phyloP scores from a whole-genome alignment of 2,329 filamentous ascomycete species.

The Dichotomopilus funicola region DNA sequence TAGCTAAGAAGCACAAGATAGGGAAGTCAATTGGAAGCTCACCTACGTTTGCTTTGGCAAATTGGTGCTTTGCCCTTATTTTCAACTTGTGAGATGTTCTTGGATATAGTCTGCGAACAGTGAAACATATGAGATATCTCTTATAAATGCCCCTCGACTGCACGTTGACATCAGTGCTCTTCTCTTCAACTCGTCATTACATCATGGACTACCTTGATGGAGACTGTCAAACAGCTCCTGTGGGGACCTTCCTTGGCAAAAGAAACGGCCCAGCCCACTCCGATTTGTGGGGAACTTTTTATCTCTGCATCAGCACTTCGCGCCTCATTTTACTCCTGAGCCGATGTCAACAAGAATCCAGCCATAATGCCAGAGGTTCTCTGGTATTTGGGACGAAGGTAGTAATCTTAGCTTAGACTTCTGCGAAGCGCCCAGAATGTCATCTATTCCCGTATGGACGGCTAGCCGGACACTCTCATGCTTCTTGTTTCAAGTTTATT shows the following conservation, averaged over 20 bases:
- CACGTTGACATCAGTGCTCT: conserved; percentile 13
- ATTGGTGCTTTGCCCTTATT: not conserved
- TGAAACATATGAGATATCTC: not conserved
- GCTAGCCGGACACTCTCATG: too few relatives aligned
- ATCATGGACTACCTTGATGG: conserved; percentile 16
- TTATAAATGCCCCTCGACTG: conserved; percentile 1
- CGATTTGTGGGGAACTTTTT: not conserved
- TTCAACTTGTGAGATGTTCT: not conserved
- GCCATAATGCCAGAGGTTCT: too few relatives aligned
- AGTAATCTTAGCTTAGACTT: too few relatives aligned
- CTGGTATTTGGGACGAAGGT: too few relatives aligned
- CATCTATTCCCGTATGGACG: too few relatives aligned
- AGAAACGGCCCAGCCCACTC: too few relatives aligned
- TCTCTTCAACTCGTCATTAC: conserved; percentile 19
- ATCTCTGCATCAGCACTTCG: not conserved
- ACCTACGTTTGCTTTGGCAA: not conserved
- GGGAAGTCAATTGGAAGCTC: not conserved
- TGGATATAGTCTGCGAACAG: not conserved
- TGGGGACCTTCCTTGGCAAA: not conserved
- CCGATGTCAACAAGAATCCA: too few relatives aligned
- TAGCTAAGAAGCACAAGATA: too few relatives aligned
- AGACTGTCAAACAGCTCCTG: not conserved
- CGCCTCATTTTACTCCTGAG: too few relatives aligned
- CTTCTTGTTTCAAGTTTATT: too few relatives aligned
- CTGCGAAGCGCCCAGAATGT: too few relatives aligned